Percentiles rank a stretch among this genome's conserved stretches.
Conservation (phyloP, 163 green algal species). For the Scenedesmus sp. region DNA sequence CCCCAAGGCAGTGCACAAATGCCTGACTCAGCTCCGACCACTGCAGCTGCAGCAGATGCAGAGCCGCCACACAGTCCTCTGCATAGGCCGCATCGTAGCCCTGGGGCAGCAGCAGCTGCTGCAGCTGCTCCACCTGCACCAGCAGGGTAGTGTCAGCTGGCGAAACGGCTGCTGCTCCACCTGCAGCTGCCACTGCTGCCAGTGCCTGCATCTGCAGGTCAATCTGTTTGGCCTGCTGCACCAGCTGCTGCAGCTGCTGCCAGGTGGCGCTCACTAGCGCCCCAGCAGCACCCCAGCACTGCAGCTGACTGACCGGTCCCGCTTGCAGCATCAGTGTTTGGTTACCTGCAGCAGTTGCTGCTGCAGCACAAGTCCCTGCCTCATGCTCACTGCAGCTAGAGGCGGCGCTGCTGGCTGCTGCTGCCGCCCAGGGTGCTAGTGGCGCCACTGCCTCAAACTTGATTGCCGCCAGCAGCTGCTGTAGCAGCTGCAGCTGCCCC, state of each 20-base stretch:
- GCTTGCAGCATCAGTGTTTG: constrained; percentile 26
- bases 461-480: constrained; percentile 24
- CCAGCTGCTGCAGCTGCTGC: constrained; percentile 32
- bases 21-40: neutral
- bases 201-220: constrained; percentile 35
- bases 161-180: neutral
- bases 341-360: neutral
- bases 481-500: constrained; percentile 2
- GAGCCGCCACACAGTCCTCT: constrained; percentile 31
- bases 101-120: constrained; percentile 26
- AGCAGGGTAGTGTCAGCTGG: neutral
- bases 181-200: constrained; percentile 27
- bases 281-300: constrained; percentile 10
- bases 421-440: neutral
- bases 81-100: neutral
- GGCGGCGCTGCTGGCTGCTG: neutral
- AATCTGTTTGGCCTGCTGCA: constrained; percentile 39
- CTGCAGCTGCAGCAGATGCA: constrained; percentile 43
- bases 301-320: constrained; percentile 18
- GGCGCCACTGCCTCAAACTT: constrained; percentile 33
- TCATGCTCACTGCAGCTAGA: neutral
- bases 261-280: neutral
- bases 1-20: neutral
- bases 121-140: neutral
- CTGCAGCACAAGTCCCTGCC: constrained; percentile 2